Conservation (phyloP, 805 yeast species). For the Saccharomyces eubayanus region DNA sequence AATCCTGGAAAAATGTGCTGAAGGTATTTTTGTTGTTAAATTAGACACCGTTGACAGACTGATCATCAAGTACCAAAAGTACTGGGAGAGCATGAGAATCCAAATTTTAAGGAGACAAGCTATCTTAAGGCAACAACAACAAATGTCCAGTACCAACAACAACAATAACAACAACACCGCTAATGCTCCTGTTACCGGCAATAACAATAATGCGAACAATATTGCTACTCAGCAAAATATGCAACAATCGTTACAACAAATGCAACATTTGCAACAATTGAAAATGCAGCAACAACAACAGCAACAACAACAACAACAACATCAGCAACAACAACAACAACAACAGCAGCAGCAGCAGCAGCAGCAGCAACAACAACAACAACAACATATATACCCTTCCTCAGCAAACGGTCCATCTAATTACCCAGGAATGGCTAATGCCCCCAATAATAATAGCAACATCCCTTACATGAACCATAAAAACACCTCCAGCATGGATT, state of each 20-base stretch:
- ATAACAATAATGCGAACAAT: constrained; percentile 7
- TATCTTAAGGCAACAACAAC: constrained; percentile 34
- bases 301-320: constrained; percentile 24
- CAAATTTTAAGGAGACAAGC: constrained; percentile 37
- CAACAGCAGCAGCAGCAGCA: constrained; percentile 9
- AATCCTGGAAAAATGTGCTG: constrained; percentile 59
- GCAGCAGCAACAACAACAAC: constrained; percentile 5
- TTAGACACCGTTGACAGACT: constrained; percentile 64
- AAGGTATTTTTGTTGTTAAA: constrained; percentile 60
- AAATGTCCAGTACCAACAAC: constrained; percentile 9
- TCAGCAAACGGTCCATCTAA: constrained; percentile 4
- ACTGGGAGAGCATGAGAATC: constrained; percentile 65
- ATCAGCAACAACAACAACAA: constrained; percentile 24
- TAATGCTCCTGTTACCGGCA: not conserved
- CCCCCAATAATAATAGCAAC: not conserved
- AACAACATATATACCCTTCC: constrained; percentile 1
- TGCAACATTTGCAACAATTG: constrained; percentile 22
- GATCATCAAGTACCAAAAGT: constrained; percentile 63
- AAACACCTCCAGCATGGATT: constrained; percentile 13
- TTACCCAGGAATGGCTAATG: constrained; percentile 4
- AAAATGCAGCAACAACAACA: constrained; percentile 15
- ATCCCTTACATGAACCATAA: not conserved
- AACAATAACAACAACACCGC: not conserved
- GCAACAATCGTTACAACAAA: constrained; percentile 24
- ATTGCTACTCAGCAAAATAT: constrained; percentile 19